Evolutionary conservation across 345 rosid species (phyloP), one percentile per base, ranked within the genome.

Genomic region (Syzygium aqueum): DNA sequence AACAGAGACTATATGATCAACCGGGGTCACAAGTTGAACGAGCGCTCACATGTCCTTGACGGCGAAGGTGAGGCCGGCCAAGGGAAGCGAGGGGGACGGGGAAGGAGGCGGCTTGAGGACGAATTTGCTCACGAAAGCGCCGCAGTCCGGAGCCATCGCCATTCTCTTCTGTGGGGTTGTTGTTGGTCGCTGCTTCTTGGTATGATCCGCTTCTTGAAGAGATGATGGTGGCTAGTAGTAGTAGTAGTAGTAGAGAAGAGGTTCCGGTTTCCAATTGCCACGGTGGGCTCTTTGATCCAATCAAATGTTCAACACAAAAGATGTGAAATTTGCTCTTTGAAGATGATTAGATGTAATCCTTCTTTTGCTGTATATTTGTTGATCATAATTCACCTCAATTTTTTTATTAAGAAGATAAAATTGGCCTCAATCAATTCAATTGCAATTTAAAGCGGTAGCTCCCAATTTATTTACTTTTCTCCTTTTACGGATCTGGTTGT

Each of bases 51-150:
- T 95, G 90, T 97, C 99, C 91, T 97, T 96, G n/a, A 96, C 90
- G 51, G 98, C 96, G 91, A 96, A 97, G 65, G 95, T 91, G 87
- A 96, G 95, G 88, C 92, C 96, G 56, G 85, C 89, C 54, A 96
- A 89, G 49, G 98, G 94, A 82, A 90, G 94, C 56, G 84, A 86
- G 59, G 92, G 90, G 80, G 94, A 85, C 53, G 97, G 89, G 85
- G 95, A 84, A 84, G 65, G 84, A 78, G 96, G 92, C 84, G 96
- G 92, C 57, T 90, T 87, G 82, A 96, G 91, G 87, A 90, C 88
- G 33, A 94, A 89, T 88, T 95, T 97, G 92, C 95, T 95, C 89
- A 93, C 90, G 95, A 96, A 97, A 90, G 98, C 98, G 92, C 98
- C 98, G 86, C 87, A 93, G 51, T 94, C 97, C 7, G 92, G 59